Evolutionary conservation across 805 yeast genomes (phyloP).

Genomic region (Yueomyces sinensis): DNA sequence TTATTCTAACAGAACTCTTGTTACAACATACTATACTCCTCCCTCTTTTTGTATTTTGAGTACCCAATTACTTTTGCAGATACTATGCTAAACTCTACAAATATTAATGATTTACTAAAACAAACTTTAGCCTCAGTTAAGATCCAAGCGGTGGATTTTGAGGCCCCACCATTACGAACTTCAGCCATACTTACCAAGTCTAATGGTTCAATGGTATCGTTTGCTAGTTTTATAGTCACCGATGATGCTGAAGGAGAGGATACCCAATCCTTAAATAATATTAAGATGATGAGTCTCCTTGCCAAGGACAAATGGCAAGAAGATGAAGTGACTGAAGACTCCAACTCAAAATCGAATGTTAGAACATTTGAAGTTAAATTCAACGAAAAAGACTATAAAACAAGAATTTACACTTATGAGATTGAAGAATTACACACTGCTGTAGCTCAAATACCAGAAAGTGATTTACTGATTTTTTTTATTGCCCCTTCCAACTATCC

Average conservation of each 20-base stretch:
- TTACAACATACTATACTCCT: too few species aligned
- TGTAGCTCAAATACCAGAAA: conserved; percentile 18
- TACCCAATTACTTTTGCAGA: too few species aligned
- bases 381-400: not conserved
- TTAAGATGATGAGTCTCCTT: conserved; percentile 22
- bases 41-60: too few species aligned
- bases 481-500: conserved; percentile 16
- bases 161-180: conserved; percentile 13
- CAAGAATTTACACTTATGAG: conserved; percentile 18
- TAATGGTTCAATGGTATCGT: conserved; percentile 21
- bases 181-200: conserved; percentile 13
- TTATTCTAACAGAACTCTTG: too few species aligned
- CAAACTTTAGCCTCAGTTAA: conserved; percentile 10
- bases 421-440: conserved; percentile 22
- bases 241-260: not conserved
- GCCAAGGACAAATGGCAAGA: conserved; percentile 23
- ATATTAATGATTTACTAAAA: conserved; percentile 11
- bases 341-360: conserved; percentile 6
- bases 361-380: conserved; percentile 7
- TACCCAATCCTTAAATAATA: conserved; percentile 12
- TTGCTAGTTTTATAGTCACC: conserved; percentile 7
- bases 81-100: conserved; percentile 14
- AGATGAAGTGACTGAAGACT: conserved; percentile 11
- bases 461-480: conserved; percentile 17
- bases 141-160: conserved; percentile 6